These are phyloP conservation scores for Penicillium olsonii DNA, from an alignment of 2,329 filamentous ascomycete genomes.

Conservation along the genomic window DNA sequence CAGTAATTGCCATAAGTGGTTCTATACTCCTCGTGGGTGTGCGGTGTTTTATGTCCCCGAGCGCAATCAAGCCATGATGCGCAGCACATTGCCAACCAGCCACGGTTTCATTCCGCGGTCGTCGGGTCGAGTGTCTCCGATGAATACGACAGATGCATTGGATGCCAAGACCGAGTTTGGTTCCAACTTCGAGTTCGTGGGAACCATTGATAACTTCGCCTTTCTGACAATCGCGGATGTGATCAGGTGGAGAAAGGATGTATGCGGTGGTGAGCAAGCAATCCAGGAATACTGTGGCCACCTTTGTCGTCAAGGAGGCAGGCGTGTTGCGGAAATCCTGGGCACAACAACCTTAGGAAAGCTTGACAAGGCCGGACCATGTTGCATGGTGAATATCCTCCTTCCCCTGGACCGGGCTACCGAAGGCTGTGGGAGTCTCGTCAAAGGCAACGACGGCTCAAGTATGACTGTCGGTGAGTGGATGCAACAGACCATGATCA, in stretches of 20 bases:
- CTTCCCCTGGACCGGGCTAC: slow-evolving; percentile 58
- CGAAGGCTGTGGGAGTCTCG: slow-evolving; percentile 4
- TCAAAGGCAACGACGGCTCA: slow-evolving; percentile 6
- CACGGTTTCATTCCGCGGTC: slow-evolving; percentile 65
- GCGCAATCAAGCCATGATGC: slow-evolving; percentile 71
- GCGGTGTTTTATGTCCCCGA: slow-evolving; percentile 74
- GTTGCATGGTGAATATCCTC: slow-evolving; percentile 66
- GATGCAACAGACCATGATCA: slow-evolving; percentile 54
- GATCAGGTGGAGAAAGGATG: slow-evolving; percentile 64
- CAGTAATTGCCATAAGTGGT: slow-evolving; percentile 83
- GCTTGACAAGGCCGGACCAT: slow-evolving; percentile 7
- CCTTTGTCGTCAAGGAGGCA: slow-evolving; percentile 64
- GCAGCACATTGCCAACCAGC: slow-evolving; percentile 71
- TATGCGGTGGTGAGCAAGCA: slow-evolving; percentile 68
- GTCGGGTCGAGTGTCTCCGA: background rate
- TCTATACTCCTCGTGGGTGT: slow-evolving; percentile 72
- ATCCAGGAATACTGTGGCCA: slow-evolving; percentile 63
- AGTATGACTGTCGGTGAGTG: slow-evolving; percentile 54
- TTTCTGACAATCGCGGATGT: slow-evolving; percentile 70
- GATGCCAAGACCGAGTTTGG: slow-evolving; percentile 59
- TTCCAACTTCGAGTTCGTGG: slow-evolving; percentile 69
- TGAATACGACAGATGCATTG: background rate
- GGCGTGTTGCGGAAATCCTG: slow-evolving; percentile 59
- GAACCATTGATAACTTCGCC: slow-evolving; percentile 68
- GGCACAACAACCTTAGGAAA: slow-evolving; percentile 67